phyloP scores from a whole-genome alignment of 2,329 filamentous ascomycete genomes.

The Aspergillus sp. region DNA sequence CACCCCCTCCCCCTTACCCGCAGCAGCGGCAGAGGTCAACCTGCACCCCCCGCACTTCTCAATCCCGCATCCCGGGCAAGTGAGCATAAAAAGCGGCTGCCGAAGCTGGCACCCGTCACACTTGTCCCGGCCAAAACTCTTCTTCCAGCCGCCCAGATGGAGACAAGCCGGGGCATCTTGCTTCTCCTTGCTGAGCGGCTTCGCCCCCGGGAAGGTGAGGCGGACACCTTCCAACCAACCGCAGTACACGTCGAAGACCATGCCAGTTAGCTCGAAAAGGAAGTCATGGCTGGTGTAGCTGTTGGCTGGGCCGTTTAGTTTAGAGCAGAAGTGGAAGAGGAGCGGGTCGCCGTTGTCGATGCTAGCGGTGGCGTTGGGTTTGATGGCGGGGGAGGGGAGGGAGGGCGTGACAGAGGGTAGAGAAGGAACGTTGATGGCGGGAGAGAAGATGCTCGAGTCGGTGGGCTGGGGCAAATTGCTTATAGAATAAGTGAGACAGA shows the following conservation, averaged over 20 bases:
- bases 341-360: conserved; percentile 20
- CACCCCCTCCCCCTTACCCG: not conserved
- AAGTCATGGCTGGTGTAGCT: conserved; percentile 29
- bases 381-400: not conserved
- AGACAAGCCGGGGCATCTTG: conserved; percentile 16
- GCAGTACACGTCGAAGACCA: conserved; percentile 31
- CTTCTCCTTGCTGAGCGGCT: not conserved
- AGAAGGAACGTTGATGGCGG: too few species aligned
- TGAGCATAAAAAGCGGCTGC: conserved; percentile 32
- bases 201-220: conserved; percentile 19
- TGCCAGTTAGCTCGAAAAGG: conserved; percentile 27
- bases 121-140: conserved; percentile 20
- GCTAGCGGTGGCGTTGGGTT: not conserved
- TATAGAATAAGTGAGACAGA: not conserved
- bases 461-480: too few species aligned
- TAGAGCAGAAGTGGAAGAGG: conserved; percentile 27
- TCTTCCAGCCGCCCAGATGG: conserved; percentile 33
- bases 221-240: conserved; percentile 28
- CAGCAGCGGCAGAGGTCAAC: conserved; percentile 15
- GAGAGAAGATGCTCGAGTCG: too few species aligned
- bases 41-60: conserved; percentile 35
- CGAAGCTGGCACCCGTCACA: conserved; percentile 32
- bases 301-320: conserved; percentile 22
- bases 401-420: not conserved
- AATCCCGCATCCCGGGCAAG: conserved; percentile 31